phyloP scores from a whole-genome alignment of 2,329 filamentous ascomycete species.

The Fusarium buharicum region DNA sequence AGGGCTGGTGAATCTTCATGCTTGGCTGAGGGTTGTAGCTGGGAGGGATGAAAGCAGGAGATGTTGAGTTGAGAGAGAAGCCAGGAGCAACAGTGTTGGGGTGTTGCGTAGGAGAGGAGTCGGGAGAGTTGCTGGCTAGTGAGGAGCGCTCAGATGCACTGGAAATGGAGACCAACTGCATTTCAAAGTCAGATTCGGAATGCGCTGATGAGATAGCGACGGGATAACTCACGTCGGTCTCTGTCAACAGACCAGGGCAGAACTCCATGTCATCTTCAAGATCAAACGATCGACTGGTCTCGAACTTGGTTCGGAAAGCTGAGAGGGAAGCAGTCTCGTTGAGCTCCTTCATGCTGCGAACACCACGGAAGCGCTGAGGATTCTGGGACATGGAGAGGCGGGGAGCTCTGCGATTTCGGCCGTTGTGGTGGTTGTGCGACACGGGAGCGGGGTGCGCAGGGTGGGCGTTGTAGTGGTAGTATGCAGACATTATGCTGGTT shows the following conservation, averaged over 20 bases:
- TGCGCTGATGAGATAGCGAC: slow-evolving; percentile 24
- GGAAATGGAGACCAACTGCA: slow-evolving; percentile 88
- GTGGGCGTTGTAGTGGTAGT: slow-evolving; percentile 71
- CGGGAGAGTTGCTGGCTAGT: slow-evolving; percentile 91
- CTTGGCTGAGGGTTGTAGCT: slow-evolving; percentile 72
- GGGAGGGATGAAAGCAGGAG: slow-evolving; percentile 73
- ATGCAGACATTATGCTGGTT: slow-evolving; percentile 67
- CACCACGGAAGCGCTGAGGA: slow-evolving; percentile 83
- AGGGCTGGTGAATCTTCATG: slow-evolving; percentile 89
- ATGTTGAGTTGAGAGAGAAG: slow-evolving; percentile 76
- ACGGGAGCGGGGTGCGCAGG: slow-evolving; percentile 67
- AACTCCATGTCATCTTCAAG: slow-evolving; percentile 97
- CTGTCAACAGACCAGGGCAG: slow-evolving; percentile 90
- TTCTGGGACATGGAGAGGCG: slow-evolving; percentile 84
- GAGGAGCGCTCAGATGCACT: slow-evolving; percentile 95
- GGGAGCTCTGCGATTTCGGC: slow-evolving; percentile 85
- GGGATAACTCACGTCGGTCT: slow-evolving; percentile 81
- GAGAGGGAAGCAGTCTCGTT: slow-evolving; percentile 79
- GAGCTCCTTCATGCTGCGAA: slow-evolving; percentile 86
- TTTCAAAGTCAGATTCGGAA: slow-evolving; percentile 50
- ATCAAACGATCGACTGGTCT: slow-evolving; percentile 92
- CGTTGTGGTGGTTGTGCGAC: slow-evolving; percentile 82
- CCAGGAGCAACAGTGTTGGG: slow-evolving; percentile 80
- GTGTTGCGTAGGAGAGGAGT: slow-evolving; percentile 90
- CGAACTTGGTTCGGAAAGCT: slow-evolving; percentile 86